Evolutionary conservation across 1,284 basidiomycete species (phyloP), one percentile per base, ranked within the genome.

Genomic region (Sanguinoderma infundibulare): DNA sequence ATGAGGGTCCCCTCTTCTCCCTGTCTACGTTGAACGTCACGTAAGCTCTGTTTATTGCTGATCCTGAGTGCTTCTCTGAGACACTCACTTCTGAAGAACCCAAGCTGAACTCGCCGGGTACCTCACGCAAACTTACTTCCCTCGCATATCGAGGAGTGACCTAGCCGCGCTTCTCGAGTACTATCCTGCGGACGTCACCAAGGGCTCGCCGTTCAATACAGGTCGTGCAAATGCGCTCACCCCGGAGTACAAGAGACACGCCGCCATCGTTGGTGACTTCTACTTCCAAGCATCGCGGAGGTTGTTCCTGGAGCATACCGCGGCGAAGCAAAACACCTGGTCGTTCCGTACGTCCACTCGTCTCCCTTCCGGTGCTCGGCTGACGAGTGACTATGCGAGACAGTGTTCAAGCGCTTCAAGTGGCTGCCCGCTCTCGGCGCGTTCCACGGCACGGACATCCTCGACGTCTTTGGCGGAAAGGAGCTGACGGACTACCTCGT

Each of bases 201-300:
- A 79, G 63, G 83, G 85, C 9, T 84, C 84, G 0, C 85, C 85
- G 0, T 86, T 78, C 62, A 73, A 75, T 49, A 85, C 83, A 0
- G 77, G 81, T 0, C 59, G 72, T 32, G 49, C 75, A 1, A 79
- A 83, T 57, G 73, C 72, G 0, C 59, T 84, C 14, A 76, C 78
- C 0, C 79, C 79, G 0, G 75, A 85, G 57, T 84, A 74, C 72
- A 83, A 85, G 69, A 73, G 83, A 17, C 67, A 84, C 3, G 77
- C 83, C 8, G 75, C 83, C 0, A 70, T 85, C 60, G 72, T 72
- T 44, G 83, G 82, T 0, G 84, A 86, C 59, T 67, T 49, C 17
- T 10, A 51, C 55, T 57, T 57, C 47, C 46, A 57, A 6, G 46
- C 44, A 5, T 28, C 46, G 0, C 54, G 54, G 7, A 26, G 54